Evolutionary conservation across 208 protist genomes (phyloP).

Genomic region (Wallacemonas sp.): DNA sequence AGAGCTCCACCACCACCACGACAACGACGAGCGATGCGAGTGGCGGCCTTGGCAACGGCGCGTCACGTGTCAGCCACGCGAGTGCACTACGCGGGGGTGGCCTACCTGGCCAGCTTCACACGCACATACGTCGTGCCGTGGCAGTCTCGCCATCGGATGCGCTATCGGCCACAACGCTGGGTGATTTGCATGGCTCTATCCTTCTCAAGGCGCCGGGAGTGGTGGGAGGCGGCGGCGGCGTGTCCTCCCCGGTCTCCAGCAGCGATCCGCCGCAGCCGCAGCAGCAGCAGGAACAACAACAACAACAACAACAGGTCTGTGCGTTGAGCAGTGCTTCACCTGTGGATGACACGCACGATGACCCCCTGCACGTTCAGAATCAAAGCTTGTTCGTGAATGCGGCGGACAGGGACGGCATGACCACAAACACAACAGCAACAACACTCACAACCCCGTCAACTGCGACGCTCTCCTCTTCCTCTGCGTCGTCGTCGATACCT

Average conservation of each 20-base stretch:
- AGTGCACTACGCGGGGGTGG: neutral
- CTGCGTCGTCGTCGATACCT: neutral
- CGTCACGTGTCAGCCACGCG: no score
- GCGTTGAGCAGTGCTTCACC: no score
- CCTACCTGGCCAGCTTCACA: neutral
- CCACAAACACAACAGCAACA: neutral
- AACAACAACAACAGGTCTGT: no score
- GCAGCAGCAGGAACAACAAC: no score
- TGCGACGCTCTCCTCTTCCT: no score
- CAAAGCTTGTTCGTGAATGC: neutral
- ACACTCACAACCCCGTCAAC: no score
- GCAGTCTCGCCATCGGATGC: constrained; percentile 7
- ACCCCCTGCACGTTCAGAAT: neutral
- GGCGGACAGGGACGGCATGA: neutral
- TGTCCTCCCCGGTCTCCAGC: no score
- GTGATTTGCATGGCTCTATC: constrained; percentile 35
- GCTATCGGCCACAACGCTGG: constrained; percentile 9
- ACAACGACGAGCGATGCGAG: neutral
- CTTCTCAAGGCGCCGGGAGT: constrained; percentile 26
- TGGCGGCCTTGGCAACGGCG: neutral
- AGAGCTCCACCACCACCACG: neutral
- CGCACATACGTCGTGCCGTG: neutral
- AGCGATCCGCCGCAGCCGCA: no score
- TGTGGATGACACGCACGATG: neutral
- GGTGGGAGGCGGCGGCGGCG: constrained; percentile 7